A percentile compares a stretch with the other conserved stretches of the same genome.
These are phyloP conservation scores for Luzula sylvatica DNA, from an alignment of 176 grass and related monocot genomes.

Conservation along the genomic window DNA sequence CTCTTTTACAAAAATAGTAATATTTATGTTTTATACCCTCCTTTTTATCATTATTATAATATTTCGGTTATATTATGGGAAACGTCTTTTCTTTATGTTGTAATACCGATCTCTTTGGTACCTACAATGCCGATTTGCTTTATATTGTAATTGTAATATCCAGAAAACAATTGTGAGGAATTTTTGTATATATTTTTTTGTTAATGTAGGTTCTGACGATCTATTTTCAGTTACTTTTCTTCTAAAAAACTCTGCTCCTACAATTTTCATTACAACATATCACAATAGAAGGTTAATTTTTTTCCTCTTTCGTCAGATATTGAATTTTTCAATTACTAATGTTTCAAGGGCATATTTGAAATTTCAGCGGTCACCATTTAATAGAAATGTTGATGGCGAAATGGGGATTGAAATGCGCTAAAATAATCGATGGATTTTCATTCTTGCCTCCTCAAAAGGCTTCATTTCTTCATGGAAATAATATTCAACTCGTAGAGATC, in stretches of 20 bases:
- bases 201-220: conserved; percentile 52
- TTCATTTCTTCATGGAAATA: conserved; percentile 41
- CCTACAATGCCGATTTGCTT: no score
- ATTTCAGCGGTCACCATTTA: conserved; percentile 66
- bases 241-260: conserved; percentile 38
- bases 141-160: no score
- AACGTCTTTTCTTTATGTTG: no score
- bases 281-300: conserved; percentile 59
- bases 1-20: no score
- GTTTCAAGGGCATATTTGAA: background rate
- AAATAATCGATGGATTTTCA: conserved; percentile 67
- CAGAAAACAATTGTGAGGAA: background rate
- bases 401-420: conserved; percentile 72
- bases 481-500: conserved; percentile 78
- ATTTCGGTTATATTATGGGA: background rate
- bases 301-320: background rate
- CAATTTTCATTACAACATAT: conserved; percentile 74
- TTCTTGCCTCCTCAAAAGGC: conserved; percentile 62
- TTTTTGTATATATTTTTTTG: background rate
- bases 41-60: background rate
- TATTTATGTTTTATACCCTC: background rate
- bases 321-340: background rate
- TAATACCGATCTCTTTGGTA: no score
- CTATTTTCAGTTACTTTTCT: conserved; percentile 62
- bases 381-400: conserved; percentile 91